Base-by-base conservation (phyloP, 2,329 filamentous ascomycete species). In the Sporothrix phasma region DNA sequence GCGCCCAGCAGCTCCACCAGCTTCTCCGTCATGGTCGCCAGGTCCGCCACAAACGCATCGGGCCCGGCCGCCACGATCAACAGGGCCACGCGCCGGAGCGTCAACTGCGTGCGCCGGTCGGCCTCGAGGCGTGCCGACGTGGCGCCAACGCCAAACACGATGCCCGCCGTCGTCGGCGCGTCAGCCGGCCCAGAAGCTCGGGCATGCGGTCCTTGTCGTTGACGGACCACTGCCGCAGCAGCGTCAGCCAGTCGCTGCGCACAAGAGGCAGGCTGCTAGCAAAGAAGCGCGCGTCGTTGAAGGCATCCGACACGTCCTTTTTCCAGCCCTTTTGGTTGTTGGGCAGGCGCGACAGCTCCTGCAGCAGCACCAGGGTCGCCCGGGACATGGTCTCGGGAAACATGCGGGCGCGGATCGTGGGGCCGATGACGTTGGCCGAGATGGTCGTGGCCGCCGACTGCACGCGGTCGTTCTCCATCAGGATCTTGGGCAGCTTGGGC, bases 141-240 rank as follows among this genome's bases (percentile, higher is more conserved):
- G 6, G 94, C 94, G 11, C 95, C 95, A 0, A 99, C 94, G n/a
- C 94, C 94, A 71, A 99, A 99, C 73, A 99, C 93, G 69, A 99
- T 95, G 8, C 94, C 94, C 0, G 95, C 94, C 15, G 92, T 93
- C 1, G 92, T 91, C 5, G 94, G 94, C 3, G 92, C 5, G 87
- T 87, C 67, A 99, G 83, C 22, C 91, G 88, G 43, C 84, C 80
- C 8, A 97, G 76, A 3, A 97, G 79, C 67, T 99, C 94, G 0
- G 87, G 79, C 76, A 99, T 83, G 54, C 89, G 86, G 63, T 97
- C 92, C 75, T 96, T 97, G 74, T 99, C 94, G 17, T 84, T 84
- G 15, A 92, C 77, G 3, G 86, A 83, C 89, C 92, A 96, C 73
- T 96, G 91, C 45, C 85, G 87, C 24, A 99, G 76, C 15, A 97